Percentiles rank a stretch among this genome's conserved stretches.
These are phyloP conservation scores for Daldinia sp. DNA, from an alignment of 2,329 filamentous ascomycete species.

Conservation along the genomic window DNA sequence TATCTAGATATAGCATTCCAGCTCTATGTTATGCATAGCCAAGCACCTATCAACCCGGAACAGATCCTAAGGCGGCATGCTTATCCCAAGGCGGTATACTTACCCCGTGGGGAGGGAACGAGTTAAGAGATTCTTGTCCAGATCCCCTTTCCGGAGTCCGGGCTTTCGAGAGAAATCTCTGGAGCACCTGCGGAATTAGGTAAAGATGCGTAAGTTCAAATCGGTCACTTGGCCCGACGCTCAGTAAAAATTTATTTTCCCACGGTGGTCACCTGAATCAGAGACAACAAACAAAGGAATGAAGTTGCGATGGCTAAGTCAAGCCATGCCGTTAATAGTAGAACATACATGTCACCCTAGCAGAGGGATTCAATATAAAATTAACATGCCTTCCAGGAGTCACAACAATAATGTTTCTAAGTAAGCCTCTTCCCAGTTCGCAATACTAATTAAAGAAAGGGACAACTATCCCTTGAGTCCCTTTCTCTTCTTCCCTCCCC, in stretches of 20 bases:
- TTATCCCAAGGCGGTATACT: constrained; percentile 24
- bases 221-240: constrained; percentile 13
- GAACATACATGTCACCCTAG: constrained; percentile 7
- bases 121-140: constrained; percentile 25
- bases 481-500: neutral
- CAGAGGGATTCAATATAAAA: constrained; percentile 29
- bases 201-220: constrained; percentile 17
- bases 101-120: constrained; percentile 25
- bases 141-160: constrained; percentile 24
- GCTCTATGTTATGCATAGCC: constrained; percentile 25
- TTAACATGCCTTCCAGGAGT: constrained; percentile 7
- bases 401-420: neutral
- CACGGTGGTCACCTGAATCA: constrained; percentile 26
- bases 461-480: neutral
- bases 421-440: neutral
- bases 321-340: neutral
- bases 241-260: constrained; percentile 5
- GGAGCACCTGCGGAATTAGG: constrained; percentile 27
- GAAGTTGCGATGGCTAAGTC: neutral
- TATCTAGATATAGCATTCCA: constrained; percentile 26
- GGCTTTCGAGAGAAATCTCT: constrained; percentile 18
- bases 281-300: constrained; percentile 4
- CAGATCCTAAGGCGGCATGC: constrained; percentile 19
- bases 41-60: constrained; percentile 20
- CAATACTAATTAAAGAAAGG: constrained; percentile 9